A percentile compares a stretch with the other conserved stretches of the same genome.
phyloP scores from a whole-genome alignment of 1,284 basidiomycete genomes.

The Stereum hirsutum region DNA sequence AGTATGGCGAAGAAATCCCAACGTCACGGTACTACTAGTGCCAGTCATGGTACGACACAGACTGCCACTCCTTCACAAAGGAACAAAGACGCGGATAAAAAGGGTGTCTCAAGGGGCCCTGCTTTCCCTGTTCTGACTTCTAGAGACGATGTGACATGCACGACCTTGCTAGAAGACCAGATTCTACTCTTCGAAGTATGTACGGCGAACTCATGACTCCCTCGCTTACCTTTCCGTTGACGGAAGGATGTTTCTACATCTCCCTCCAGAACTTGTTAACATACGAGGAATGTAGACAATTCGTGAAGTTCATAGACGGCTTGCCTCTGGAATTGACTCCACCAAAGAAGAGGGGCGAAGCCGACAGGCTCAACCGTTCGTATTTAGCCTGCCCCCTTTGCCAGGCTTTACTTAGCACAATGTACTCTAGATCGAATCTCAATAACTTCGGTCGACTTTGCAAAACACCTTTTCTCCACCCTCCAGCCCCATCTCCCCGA shows the following conservation, averaged over 20 bases:
- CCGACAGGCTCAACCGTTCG: conserved; percentile 65
- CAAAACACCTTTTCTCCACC: conserved; percentile 39
- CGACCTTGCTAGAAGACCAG: conserved; percentile 49
- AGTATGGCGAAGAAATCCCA: too few species aligned
- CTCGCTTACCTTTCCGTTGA: background rate
- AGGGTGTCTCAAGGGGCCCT: too few species aligned
- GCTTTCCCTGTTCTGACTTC: too few species aligned
- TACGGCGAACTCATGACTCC: conserved; percentile 11
- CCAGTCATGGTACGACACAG: too few species aligned
- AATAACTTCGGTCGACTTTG: conserved; percentile 51
- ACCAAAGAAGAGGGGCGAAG: conserved; percentile 69
- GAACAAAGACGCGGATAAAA: too few species aligned
- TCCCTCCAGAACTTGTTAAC: conserved; percentile 45
- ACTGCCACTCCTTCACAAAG: too few species aligned
- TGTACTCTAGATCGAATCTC: conserved; percentile 54
- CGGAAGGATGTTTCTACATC: background rate
- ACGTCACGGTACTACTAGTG: too few species aligned
- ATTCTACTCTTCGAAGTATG: conserved; percentile 56
- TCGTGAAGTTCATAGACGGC: conserved; percentile 54
- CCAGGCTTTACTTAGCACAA: background rate
- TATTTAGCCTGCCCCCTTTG: conserved; percentile 4
- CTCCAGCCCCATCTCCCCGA: conserved; percentile 52
- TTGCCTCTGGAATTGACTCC: conserved; percentile 61
- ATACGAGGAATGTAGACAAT: conserved; percentile 51
- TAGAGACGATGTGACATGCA: conserved; percentile 33